Base-by-base conservation (phyloP, 108 stramenopile genomes). In the Pseudonitzschia pungens region DNA sequence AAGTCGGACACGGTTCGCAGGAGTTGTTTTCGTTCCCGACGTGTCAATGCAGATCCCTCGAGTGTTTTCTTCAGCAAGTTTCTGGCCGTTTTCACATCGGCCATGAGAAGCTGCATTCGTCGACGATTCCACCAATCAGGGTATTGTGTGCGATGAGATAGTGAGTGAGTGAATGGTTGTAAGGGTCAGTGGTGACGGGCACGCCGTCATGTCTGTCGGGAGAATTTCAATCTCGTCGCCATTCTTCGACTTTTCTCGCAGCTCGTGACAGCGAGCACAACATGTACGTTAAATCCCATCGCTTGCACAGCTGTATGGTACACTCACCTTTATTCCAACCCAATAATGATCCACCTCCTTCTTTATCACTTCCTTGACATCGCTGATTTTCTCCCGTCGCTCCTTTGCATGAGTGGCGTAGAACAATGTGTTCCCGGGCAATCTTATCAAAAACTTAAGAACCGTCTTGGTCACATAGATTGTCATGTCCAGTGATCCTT, bases 11-110 rank as follows among this genome's bases (percentile, higher is more conserved):
- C 90, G 14, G 99, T 99, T 63, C 99, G 80, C 1, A 98, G 81
- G 51, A 99, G 77, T 78, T 98, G 99, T 72, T 95, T 96, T 14
- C 99, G 83, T 84, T 99, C 99, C 43, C 99, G 84, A 20, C 99
- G 84, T 20, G 95, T 98, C 80, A 99, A 72, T 5, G 88, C 66
- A 24, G 92, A 83, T 42, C 99, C 99, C 15, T 76, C 65, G 57
- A 98, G 70, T 12, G 97, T 85, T 31, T 94, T 75, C 4, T 71
- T 73, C 16, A 98, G 31, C 55, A 99, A 83, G 45, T 83, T 77
- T n/a, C 83, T 63, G 5, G 98, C 91, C 1, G 98, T 98, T 69
- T 84, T 83, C 27, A 98, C 70, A 74, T 99, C 98, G 3, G 92
- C 92, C 78, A 90, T 87, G 22, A 99, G 84, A 50, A 99, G 72